Evolutionary conservation across 2,329 filamentous ascomycete genomes (phyloP).

Genomic region (Hypoxylon rubiginosum): DNA sequence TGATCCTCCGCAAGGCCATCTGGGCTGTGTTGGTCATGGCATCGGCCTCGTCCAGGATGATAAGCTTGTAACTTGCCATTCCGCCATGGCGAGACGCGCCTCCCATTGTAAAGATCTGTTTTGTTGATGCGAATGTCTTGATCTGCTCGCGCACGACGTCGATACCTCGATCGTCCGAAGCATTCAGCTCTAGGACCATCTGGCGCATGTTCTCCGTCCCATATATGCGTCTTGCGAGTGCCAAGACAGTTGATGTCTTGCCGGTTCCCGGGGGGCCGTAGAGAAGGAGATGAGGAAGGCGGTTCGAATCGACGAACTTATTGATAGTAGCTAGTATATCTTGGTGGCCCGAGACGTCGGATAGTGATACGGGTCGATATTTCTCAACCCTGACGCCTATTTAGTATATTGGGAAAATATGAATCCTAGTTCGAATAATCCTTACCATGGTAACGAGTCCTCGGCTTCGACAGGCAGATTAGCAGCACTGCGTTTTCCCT

Average conservation of each 20-base stretch:
- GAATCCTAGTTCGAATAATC: conserved; percentile 29
- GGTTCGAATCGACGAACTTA: conserved; percentile 95
- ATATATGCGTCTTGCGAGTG: conserved; percentile 93
- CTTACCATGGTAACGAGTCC: conserved; percentile 91
- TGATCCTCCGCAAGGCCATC: conserved; percentile 96
- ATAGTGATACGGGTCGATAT: conserved; percentile 88
- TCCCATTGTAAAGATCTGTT: conserved; percentile 89
- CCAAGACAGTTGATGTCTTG: conserved; percentile 96
- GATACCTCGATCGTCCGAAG: conserved; percentile 96
- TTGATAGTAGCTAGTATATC: conserved; percentile 98
- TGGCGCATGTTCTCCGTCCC: conserved; percentile 92
- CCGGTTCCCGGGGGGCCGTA: conserved; percentile 97
- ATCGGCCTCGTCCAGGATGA: conserved; percentile 98
- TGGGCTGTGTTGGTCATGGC: conserved; percentile 99
- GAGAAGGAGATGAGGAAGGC: conserved; percentile 93
- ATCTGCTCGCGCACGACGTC: conserved; percentile 99
- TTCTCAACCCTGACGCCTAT: conserved; percentile 84
- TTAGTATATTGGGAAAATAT: background rate
- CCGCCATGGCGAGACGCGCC: conserved; percentile 61
- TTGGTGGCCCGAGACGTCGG: conserved; percentile 95
- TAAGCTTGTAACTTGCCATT: conserved; percentile 89
- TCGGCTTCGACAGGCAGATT: conserved; percentile 95
- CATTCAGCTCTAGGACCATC: conserved; percentile 98
- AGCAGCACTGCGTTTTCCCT: conserved; percentile 92
- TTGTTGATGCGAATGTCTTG: conserved; percentile 98